Evolutionary conservation across 805 yeast genomes (phyloP).

Genomic region (Spathaspora girioi): DNA sequence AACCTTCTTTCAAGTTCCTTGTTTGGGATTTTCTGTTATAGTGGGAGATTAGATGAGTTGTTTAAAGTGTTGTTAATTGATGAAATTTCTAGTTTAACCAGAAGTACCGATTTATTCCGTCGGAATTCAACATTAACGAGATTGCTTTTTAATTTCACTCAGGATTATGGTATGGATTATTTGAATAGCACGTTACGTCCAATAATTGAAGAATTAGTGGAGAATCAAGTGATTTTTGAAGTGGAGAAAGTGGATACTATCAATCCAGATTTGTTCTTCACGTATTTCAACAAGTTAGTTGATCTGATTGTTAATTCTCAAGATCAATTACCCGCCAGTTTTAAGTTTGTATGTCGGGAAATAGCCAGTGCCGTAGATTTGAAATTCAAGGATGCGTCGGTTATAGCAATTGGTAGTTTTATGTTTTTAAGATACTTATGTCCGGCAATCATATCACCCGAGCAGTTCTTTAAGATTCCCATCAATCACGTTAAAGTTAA

Average conservation of each 20-base stretch:
- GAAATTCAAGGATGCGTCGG: slow-evolving; percentile 59
- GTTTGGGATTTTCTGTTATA: slow-evolving; percentile 48
- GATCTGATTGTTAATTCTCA: slow-evolving; percentile 56
- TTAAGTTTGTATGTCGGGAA: slow-evolving; percentile 66
- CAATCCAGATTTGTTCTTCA: slow-evolving; percentile 46
- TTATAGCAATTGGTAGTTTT: slow-evolving; percentile 79
- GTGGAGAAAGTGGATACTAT: slow-evolving; percentile 50
- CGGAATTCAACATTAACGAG: slow-evolving; percentile 82
- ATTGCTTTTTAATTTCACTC: slow-evolving; percentile 66
- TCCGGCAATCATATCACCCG: slow-evolving; percentile 91
- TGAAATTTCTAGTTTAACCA: slow-evolving; percentile 58
- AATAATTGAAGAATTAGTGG: slow-evolving; percentile 50
- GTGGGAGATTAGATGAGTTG: slow-evolving; percentile 35
- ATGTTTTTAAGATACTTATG: slow-evolving; percentile 80
- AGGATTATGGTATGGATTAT: slow-evolving; percentile 61
- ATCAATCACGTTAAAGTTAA: slow-evolving; percentile 37
- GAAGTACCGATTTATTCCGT: slow-evolving; percentile 71
- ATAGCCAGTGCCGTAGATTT: slow-evolving; percentile 53
- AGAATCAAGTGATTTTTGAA: slow-evolving; percentile 52
- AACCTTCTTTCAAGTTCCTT: slow-evolving; percentile 68
- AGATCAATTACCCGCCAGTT: slow-evolving; percentile 62
- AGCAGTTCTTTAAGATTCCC: slow-evolving; percentile 41
- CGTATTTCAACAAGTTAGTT: slow-evolving; percentile 53
- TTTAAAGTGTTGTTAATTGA: slow-evolving; percentile 53
- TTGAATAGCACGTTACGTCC: slow-evolving; percentile 52